Base-by-base conservation (phyloP, 139 green algal species). In the Dunaliella primolecta region DNA sequence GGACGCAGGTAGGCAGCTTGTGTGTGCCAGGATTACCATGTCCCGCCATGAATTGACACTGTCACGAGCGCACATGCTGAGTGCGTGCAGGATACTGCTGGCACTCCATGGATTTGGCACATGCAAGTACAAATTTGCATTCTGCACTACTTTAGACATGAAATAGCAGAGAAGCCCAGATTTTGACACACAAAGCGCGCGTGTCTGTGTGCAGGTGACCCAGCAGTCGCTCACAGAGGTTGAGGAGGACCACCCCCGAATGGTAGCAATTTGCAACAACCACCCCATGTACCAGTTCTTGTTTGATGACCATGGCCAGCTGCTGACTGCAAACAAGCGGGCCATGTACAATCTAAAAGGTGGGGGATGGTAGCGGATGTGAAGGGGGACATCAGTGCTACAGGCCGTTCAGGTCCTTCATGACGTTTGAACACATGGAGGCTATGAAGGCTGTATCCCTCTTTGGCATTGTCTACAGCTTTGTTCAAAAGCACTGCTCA, bases 221-320 rank as follows among this genome's bases (percentile, higher is more conserved):
- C 80, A 87, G 31, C 83, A 87, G 72, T 71, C 71, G 0, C 34
- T 36, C 1, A 31, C 81, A 31, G 80, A 83, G 0, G 29, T 75
- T 30, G 84, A 89, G 32, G 88, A 89, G 23, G 88, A 85, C 85
- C 85, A 92, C 70, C 75, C 87, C 71, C 85, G 90, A 0, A 84
- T 93, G 78, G 86, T 88, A 31, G 90, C 90, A 71, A 93, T 93
- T 82, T 91, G 87, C 79, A 87, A 93, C 84, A 91, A 90, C 78
- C 90, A 92, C 35, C 90, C 91, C 11, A 94, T 94, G 89, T 93
- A 92, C 57, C 89, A 93, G 87, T 94, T 94, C 85, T 77, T 94
- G 80, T 94, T 94, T 84, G 90, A 93, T 56, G 78, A 88, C 15
- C 83, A 85, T 35, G 91, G 91, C 33, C 86, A 88, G 70, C 87